These are phyloP conservation scores for Buddleja alternifolia DNA, from an alignment of 257 asterid genomes.

Conservation along the genomic window DNA sequence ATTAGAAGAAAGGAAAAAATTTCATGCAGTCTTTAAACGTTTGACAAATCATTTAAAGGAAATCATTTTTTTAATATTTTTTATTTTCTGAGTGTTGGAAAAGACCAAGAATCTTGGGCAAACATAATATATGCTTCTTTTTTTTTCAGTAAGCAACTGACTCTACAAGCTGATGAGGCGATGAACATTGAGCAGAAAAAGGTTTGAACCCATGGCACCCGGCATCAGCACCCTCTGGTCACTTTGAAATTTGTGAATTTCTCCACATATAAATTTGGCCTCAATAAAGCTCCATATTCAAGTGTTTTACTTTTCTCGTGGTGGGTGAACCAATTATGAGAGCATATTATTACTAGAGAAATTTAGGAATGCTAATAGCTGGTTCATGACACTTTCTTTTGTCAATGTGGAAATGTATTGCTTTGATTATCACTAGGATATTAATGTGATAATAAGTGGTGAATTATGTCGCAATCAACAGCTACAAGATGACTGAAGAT, in stretches of 20 bases:
- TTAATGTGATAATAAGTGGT: background rate
- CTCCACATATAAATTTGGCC: background rate
- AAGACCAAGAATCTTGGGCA: background rate
- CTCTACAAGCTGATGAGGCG: background rate
- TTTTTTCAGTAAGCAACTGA: slow-evolving; percentile 4
- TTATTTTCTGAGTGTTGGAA: background rate
- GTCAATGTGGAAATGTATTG: background rate
- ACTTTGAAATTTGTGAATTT: background rate
- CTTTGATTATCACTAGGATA: background rate
- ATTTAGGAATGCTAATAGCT: background rate
- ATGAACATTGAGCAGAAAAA: background rate
- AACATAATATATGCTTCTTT: too few relatives aligned
- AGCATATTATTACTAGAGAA: background rate
- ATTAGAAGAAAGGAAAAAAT: background rate
- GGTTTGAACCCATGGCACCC: background rate
- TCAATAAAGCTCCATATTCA: background rate
- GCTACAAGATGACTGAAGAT: background rate
- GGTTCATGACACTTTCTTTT: background rate
- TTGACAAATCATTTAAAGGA: background rate
- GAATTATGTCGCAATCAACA: too few relatives aligned
- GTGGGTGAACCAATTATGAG: background rate
- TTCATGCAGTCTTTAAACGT: background rate
- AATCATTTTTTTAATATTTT: background rate
- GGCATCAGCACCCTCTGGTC: background rate
- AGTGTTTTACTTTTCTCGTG: background rate